Percentiles rank a stretch among this genome's conserved stretches.
These are phyloP conservation scores for Odonthalia washingtoniensis DNA, from an alignment of 31 red algal species.

Conservation along the genomic window DNA sequence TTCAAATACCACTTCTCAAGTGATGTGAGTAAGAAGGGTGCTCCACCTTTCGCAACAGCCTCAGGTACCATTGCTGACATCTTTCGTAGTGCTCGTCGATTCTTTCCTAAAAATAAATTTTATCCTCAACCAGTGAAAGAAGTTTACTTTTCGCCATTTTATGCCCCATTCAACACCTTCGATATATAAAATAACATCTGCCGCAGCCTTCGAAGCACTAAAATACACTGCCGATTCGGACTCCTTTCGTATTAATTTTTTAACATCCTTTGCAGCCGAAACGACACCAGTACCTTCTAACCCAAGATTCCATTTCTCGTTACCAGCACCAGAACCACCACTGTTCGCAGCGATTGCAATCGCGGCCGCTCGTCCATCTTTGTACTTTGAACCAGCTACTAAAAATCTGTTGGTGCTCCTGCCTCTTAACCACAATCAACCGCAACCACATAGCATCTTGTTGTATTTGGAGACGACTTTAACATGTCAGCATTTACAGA, in stretches of 20 bases:
- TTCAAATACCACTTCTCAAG: conserved; percentile 53
- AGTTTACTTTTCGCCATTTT: conserved; percentile 71
- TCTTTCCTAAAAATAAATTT: conserved; percentile 86
- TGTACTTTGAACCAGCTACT: too few species aligned
- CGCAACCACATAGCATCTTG: too few species aligned
- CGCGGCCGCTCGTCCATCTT: conserved; percentile 20
- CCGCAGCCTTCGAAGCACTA: conserved; percentile 58
- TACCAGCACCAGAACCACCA: too few species aligned
- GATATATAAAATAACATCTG: conserved; percentile 64
- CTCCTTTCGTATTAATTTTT: background rate
- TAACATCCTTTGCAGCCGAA: background rate
- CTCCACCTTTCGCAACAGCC: conserved; percentile 71
- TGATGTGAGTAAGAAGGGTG: conserved; percentile 56
- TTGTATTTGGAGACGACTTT: too few species aligned
- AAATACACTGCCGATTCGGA: conserved; percentile 37
- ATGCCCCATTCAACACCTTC: conserved; percentile 74
- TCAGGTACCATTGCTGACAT: conserved; percentile 65
- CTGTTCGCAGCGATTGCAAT: background rate
- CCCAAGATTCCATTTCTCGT: too few species aligned
- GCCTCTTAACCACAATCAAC: too few species aligned
- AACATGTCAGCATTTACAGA: too few species aligned
- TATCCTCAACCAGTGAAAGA: conserved; percentile 69
- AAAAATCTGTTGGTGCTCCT: too few species aligned
- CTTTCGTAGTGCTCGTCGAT: conserved; percentile 55
- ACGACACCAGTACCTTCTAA: too few species aligned